phyloP scores from a whole-genome alignment of 2,329 filamentous ascomycete species.

The Talaromyces albobiverticillius region DNA sequence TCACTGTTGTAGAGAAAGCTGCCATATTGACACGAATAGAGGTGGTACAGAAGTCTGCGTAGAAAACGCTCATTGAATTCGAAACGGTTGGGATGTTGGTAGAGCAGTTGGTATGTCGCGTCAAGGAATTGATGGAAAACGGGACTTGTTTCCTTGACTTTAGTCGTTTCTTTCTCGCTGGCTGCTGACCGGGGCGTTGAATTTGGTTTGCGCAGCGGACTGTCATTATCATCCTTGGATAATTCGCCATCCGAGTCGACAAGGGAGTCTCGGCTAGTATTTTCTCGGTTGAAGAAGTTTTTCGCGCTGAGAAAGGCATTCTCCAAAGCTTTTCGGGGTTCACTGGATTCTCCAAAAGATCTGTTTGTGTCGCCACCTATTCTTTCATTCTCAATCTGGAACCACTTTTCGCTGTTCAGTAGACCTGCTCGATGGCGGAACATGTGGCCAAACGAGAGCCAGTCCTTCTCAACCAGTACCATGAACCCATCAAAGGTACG shows the following conservation, averaged over 20 bases:
- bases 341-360: conserved; percentile 39
- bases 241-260: conserved; percentile 60
- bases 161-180: conserved; percentile 65
- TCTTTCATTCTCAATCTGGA: conserved; percentile 77
- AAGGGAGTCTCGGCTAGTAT: conserved; percentile 62
- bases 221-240: conserved; percentile 49
- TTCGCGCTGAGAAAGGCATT: conserved; percentile 81
- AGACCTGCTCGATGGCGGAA: conserved; percentile 90
- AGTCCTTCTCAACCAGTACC: conserved; percentile 92
- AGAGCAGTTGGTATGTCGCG: conserved; percentile 82
- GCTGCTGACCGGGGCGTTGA: conserved; percentile 30
- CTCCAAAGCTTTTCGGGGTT: conserved; percentile 71
- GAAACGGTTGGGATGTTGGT: conserved; percentile 83
- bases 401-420: conserved; percentile 91
- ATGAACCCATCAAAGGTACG: conserved; percentile 93
- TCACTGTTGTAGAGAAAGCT: conserved; percentile 96
- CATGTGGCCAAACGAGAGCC: conserved; percentile 97
- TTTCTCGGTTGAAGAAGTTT: conserved; percentile 82
- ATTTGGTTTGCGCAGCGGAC: conserved; percentile 34
- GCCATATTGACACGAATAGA: conserved; percentile 94
- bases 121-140: conserved; percentile 98
- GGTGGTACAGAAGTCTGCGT: conserved; percentile 82
- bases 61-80: conserved; percentile 96
- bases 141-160: conserved; percentile 84
- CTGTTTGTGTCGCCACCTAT: conserved; percentile 54